phyloP scores from a whole-genome alignment of 148 eudicot species.

The Fallopia convolvulus region DNA sequence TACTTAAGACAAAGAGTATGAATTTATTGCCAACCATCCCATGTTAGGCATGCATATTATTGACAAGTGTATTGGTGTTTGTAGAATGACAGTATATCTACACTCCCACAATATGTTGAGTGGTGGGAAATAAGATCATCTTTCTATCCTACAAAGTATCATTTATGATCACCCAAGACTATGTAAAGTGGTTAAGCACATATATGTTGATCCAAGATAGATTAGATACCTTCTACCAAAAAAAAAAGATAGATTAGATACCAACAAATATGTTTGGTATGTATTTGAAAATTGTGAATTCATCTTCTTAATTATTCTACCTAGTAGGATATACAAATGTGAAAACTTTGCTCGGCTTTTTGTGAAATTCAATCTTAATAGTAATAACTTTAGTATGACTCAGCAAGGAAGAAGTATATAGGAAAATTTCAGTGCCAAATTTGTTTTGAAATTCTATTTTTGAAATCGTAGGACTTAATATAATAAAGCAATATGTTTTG shows the following conservation, averaged over 20 bases:
- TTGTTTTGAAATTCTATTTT: neutral
- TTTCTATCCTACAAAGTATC: neutral
- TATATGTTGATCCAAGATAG: neutral
- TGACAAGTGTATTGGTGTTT: neutral
- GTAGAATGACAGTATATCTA: neutral
- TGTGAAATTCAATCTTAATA: neutral
- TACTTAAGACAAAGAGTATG: neutral
- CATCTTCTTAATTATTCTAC: neutral
- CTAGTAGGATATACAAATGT: neutral
- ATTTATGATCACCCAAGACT: neutral
- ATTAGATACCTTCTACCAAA: neutral
- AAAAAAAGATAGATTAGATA: too few relatives aligned
- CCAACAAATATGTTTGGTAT: neutral
- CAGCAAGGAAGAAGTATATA: neutral
- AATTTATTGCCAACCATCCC: neutral
- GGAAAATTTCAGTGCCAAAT: neutral
- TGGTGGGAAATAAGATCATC: neutral
- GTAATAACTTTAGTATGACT: neutral
- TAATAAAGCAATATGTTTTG: neutral
- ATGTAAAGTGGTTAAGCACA: neutral
- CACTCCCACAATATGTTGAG: neutral
- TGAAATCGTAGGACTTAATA: neutral
- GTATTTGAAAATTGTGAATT: neutral
- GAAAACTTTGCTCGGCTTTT: neutral
- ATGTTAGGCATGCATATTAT: neutral